Conservation (phyloP, 306 rosid genomes). For the Crataegus laevigata region DNA sequence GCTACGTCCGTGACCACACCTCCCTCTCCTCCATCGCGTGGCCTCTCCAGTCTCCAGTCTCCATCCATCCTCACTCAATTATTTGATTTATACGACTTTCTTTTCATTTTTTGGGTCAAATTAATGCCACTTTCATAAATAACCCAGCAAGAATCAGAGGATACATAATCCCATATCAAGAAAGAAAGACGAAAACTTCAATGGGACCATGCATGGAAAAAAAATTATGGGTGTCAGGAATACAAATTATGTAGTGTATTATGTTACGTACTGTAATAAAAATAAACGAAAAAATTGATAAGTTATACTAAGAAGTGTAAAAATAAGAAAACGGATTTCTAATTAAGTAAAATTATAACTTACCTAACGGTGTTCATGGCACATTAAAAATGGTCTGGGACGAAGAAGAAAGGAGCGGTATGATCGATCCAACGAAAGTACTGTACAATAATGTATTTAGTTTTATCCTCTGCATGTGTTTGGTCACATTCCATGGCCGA, state of each 20-base stretch:
- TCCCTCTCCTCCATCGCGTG: background rate
- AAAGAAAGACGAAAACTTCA: background rate
- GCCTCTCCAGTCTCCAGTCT: background rate
- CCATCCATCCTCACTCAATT: background rate
- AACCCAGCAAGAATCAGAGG: background rate
- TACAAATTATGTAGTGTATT: too few species aligned
- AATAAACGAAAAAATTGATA: too few species aligned
- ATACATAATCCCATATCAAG: background rate
- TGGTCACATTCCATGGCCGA: background rate
- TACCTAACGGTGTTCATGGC: too few species aligned
- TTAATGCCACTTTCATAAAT: background rate
- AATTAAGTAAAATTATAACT: too few species aligned
- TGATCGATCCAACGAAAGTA: background rate
- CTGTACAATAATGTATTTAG: background rate
- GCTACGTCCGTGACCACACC: constrained; percentile 18
- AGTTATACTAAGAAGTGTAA: too few species aligned
- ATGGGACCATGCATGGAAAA: background rate
- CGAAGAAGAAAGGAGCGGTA: background rate
- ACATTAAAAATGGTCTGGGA: background rate
- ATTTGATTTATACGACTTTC: too few species aligned
- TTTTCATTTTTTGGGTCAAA: too few species aligned
- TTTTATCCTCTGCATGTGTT: constrained; percentile 4
- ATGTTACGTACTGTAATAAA: too few species aligned
- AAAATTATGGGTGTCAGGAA: background rate
- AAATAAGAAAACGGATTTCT: too few species aligned